A percentile compares a stretch with the other conserved stretches of the same genome.
Evolutionary conservation across 306 rosid genomes (phyloP).

Genomic region (Begonia peltatifolia): DNA sequence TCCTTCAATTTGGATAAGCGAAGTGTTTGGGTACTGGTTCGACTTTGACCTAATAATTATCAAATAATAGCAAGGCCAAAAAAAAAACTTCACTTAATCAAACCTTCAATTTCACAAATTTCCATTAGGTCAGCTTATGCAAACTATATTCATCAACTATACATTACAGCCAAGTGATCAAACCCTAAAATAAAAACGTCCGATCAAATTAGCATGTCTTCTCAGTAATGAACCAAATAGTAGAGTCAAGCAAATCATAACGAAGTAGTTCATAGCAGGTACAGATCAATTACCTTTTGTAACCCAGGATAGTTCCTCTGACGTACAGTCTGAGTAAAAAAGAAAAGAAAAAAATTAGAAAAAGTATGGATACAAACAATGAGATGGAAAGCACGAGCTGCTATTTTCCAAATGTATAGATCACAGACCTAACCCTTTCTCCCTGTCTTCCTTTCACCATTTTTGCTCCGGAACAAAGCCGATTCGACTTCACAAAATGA

Average conservation of each 20-base stretch:
- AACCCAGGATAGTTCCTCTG: constrained; percentile 82
- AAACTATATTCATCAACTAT: no score
- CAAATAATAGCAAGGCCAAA: no score
- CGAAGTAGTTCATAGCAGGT: background rate
- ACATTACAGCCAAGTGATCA: no score
- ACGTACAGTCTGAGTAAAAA: constrained; percentile 47
- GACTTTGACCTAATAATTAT: constrained; percentile 60
- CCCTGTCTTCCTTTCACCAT: constrained; percentile 93
- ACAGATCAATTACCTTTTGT: constrained; percentile 53
- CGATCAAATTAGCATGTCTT: no score
- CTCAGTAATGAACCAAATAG: no score
- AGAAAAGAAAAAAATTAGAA: background rate
- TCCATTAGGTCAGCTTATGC: no score
- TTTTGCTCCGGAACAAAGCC: constrained; percentile 1
- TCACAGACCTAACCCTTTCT: constrained; percentile 67
- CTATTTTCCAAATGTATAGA: background rate
- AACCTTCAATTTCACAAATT: no score
- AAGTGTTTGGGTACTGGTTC: constrained; percentile 80
- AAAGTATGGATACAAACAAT: background rate
- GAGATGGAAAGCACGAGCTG: no score
- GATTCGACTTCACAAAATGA: background rate
- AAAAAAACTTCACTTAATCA: no score
- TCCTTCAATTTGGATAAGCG: constrained; percentile 75
- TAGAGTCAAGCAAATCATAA: no score
- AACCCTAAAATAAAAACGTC: no score